Percentiles rank a stretch among this genome's conserved stretches.
Conservation (phyloP, 768 basidiomycete species). For the Pleurotus giganteus region DNA sequence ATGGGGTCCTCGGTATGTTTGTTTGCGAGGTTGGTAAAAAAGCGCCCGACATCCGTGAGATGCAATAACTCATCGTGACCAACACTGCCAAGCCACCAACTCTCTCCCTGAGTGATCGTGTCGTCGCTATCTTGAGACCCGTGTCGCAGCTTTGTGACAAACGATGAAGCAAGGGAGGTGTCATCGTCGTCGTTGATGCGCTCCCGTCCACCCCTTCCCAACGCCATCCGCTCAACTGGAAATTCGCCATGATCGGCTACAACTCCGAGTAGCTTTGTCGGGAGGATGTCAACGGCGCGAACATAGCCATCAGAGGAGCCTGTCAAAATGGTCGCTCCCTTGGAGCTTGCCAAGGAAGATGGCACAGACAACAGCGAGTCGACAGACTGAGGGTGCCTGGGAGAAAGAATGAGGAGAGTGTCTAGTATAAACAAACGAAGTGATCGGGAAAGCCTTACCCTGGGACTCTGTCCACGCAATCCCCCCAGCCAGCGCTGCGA, state of each 20-base stretch:
- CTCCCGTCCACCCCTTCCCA: constrained; percentile 42
- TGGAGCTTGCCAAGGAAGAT: constrained; percentile 53
- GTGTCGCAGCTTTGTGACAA: constrained; percentile 5
- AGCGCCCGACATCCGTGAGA: constrained; percentile 79
- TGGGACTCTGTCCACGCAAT: constrained; percentile 88
- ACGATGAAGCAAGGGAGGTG: not conserved
- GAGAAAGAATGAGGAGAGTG: constrained; percentile 10
- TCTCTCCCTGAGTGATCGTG: constrained; percentile 10
- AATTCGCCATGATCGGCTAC: constrained; percentile 91
- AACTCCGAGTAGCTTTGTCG: constrained; percentile 86
- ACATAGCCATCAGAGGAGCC: constrained; percentile 92
- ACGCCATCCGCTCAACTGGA: constrained; percentile 83
- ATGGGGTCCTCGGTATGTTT: not conserved
- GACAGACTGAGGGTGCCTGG: constrained; percentile 86
- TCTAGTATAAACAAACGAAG: not conserved
- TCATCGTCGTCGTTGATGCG: constrained; percentile 27
- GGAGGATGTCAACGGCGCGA: constrained; percentile 82
- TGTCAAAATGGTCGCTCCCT: constrained; percentile 66
- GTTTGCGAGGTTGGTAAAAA: constrained; percentile 38
- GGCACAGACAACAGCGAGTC: constrained; percentile 83
- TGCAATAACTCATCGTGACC: constrained; percentile 87
- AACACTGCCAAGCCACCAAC: constrained; percentile 88
- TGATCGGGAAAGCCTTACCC: constrained; percentile 50
- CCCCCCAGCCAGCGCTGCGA: constrained; percentile 82
- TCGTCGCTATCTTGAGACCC: constrained; percentile 14